Conservation (phyloP, 176 grass and related monocot genomes). For the Oryza coarctata region DNA sequence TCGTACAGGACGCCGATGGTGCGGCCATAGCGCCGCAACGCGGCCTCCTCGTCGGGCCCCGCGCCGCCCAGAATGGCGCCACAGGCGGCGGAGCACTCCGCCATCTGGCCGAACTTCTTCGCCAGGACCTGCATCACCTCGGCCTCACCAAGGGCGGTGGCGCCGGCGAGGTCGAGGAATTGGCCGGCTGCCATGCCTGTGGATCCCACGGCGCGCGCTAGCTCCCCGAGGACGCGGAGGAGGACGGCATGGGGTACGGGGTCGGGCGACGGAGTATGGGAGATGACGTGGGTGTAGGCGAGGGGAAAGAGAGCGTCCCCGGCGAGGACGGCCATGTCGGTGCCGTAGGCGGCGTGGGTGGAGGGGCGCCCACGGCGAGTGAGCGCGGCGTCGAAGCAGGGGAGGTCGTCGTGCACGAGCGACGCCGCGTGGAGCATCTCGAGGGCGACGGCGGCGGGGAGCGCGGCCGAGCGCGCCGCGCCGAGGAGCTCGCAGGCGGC, state of each 20-base stretch:
- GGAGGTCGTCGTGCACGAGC: conserved; percentile 84
- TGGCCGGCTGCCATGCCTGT: conserved; percentile 89
- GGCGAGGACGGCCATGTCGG: conserved; percentile 65
- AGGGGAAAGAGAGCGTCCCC: conserved; percentile 89
- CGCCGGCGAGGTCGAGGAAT: conserved; percentile 69
- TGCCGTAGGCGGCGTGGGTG: conserved; percentile 75
- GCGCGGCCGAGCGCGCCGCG: conserved; percentile 48
- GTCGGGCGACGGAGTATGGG: conserved; percentile 52
- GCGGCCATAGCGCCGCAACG: conserved; percentile 73
- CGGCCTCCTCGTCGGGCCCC: conserved; percentile 51
- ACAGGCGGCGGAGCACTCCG: conserved; percentile 88
- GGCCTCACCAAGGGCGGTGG: conserved; percentile 60
- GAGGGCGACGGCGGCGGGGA: conserved; percentile 72
- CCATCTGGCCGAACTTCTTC: conserved; percentile 97
- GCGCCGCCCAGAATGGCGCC: conserved; percentile 83
- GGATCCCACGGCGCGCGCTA: conserved; percentile 80
- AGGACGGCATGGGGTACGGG: conserved; percentile 51
- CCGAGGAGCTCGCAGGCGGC: conserved; percentile 87
- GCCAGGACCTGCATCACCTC: conserved; percentile 75
- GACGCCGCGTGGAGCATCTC: conserved; percentile 96
- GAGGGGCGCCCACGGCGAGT: conserved; percentile 73
- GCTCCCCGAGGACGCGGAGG: conserved; percentile 74
- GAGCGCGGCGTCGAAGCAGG: conserved; percentile 85
- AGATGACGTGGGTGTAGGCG: conserved; percentile 64
- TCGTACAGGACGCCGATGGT: conserved; percentile 88